Conservation (phyloP, 179 eudicot genomes). For the Nepenthes alata region DNA sequence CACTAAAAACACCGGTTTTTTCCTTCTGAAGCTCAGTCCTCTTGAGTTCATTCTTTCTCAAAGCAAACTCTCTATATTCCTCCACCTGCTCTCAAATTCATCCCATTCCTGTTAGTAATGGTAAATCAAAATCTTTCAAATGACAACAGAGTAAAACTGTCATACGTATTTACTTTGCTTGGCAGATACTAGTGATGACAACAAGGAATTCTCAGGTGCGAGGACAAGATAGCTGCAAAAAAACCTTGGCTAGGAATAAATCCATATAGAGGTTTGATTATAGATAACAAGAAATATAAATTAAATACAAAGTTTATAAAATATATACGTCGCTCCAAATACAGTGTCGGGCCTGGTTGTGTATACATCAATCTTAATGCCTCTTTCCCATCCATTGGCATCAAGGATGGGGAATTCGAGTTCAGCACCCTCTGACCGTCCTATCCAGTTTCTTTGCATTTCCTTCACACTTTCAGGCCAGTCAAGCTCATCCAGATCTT, state of each 20-base stretch:
- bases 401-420: constrained; percentile 57
- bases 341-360: constrained; percentile 96
- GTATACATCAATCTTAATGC: constrained; percentile 48
- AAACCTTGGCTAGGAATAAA: not conserved
- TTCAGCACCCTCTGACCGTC: constrained; percentile 97
- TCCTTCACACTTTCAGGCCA: constrained; percentile 99
- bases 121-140: not conserved
- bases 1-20: constrained; percentile 90
- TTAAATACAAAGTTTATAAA: constrained; percentile 4
- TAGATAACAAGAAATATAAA: constrained; percentile 7
- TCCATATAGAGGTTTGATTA: not conserved
- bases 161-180: constrained; percentile 58
- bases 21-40: constrained; percentile 98
- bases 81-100: constrained; percentile 45
- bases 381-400: constrained; percentile 37
- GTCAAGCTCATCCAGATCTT: constrained; percentile 93
- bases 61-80: constrained; percentile 77
- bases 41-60: constrained; percentile 90
- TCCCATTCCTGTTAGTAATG: constrained; percentile 5
- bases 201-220: constrained; percentile 83
- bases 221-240: constrained; percentile 77
- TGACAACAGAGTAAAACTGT: constrained; percentile 8
- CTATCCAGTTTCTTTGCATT: constrained; percentile 99
- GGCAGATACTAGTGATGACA: constrained; percentile 48
- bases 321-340: constrained; percentile 87